Conservation (phyloP, 192 early-diverging fungal species). For the Coemansia furcata region DNA sequence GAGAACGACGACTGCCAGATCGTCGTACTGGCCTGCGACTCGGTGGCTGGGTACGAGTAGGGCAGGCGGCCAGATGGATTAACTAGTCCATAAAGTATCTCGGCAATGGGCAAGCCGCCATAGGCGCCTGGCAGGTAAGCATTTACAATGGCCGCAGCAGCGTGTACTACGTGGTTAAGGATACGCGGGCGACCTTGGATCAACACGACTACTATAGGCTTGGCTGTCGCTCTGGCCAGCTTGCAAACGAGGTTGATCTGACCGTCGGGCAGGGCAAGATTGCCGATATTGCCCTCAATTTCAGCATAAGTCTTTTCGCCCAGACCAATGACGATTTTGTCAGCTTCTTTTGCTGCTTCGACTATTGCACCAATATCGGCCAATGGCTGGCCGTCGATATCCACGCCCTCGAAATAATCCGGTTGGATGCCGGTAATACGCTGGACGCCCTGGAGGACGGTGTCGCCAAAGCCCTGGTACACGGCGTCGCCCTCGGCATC, state of each 20-base stretch:
- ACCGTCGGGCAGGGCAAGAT: slow-evolving; percentile 44
- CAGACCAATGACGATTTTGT: slow-evolving; percentile 57
- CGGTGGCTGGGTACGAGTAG: slow-evolving; percentile 58
- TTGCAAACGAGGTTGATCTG: slow-evolving; percentile 48
- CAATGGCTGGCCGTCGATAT: slow-evolving; percentile 50
- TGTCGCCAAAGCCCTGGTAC: slow-evolving; percentile 51
- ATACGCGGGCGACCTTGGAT: slow-evolving; percentile 60
- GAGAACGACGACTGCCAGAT: slow-evolving; percentile 51
- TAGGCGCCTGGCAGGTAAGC: slow-evolving; percentile 63
- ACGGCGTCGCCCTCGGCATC: slow-evolving; percentile 45
- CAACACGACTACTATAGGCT: slow-evolving; percentile 54
- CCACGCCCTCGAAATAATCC: slow-evolving; percentile 38
- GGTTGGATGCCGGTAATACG: slow-evolving; percentile 23
- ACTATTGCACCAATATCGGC: slow-evolving; percentile 48
- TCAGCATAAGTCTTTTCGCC: slow-evolving; percentile 64
- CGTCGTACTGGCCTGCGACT: slow-evolving; percentile 33
- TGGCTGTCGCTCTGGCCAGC: slow-evolving; percentile 22
- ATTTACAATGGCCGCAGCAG: slow-evolving; percentile 54
- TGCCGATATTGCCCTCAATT: slow-evolving; percentile 55
- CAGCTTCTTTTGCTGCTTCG: slow-evolving; percentile 35
- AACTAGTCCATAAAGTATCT: slow-evolving; percentile 57
- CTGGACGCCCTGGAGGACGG: slow-evolving; percentile 30
- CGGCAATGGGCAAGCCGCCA: slow-evolving; percentile 60
- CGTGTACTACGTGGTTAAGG: slow-evolving; percentile 32
- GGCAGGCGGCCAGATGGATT: slow-evolving; percentile 66